A percentile compares a stretch with the other conserved stretches of the same genome.
phyloP scores from a whole-genome alignment of 2,329 filamentous ascomycete species.

The Orbilia oligospora region DNA sequence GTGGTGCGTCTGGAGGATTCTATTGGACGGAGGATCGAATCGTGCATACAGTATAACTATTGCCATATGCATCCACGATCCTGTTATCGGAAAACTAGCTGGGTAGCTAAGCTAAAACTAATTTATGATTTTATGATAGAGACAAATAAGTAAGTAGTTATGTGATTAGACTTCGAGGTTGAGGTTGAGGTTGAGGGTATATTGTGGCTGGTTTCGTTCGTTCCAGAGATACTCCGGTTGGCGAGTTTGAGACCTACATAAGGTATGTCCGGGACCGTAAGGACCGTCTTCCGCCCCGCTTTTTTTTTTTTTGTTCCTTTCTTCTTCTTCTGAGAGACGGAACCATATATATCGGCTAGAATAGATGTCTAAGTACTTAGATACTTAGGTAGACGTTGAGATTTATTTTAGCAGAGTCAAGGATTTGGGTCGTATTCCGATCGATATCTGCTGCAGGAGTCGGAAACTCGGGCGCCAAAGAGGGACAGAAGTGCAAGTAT shows the following conservation, averaged over 20 bases:
- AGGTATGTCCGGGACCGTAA: background rate
- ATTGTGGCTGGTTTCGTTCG: conserved; percentile 12
- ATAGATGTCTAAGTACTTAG: background rate
- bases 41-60: background rate
- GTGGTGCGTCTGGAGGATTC: conserved; percentile 35
- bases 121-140: no score
- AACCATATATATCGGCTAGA: background rate
- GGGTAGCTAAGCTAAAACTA: no score
- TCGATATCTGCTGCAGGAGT: conserved; percentile 16
- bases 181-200: background rate
- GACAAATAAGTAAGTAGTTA: no score
- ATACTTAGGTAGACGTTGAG: background rate
- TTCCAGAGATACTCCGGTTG: conserved; percentile 27
- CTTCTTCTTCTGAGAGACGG: background rate
- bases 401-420: background rate
- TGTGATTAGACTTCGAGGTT: background rate
- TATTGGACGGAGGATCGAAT: conserved; percentile 45
- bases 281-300: conserved; percentile 5
- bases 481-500: conserved; percentile 7
- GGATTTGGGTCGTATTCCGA: background rate
- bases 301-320: conserved; percentile 8
- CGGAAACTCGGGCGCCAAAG: conserved; percentile 21
- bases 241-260: background rate
- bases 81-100: no score
- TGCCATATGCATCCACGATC: no score